A percentile compares a stretch with the other conserved stretches of the same genome.
Conservation (phyloP, 352 stramenopile genomes). For the Phytophthora crassamura region DNA sequence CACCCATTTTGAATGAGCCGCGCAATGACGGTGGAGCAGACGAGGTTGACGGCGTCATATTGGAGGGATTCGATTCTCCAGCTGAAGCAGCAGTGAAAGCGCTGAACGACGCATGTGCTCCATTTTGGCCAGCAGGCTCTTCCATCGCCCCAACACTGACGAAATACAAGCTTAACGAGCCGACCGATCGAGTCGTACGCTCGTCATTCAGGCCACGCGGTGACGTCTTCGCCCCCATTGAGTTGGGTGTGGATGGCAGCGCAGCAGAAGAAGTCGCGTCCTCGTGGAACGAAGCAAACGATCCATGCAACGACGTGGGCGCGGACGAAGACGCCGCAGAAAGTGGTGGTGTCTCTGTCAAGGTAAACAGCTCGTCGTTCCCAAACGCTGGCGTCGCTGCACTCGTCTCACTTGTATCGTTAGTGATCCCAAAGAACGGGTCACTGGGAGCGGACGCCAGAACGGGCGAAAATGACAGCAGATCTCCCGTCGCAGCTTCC, state of each 20-base stretch:
- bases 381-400: conserved; percentile 22
- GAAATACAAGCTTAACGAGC: conserved; percentile 38
- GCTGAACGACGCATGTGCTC: conserved; percentile 13
- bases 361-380: conserved; percentile 42
- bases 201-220: conserved; percentile 23
- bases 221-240: conserved; percentile 4
- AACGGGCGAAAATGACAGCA: conserved; percentile 75
- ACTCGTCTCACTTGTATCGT: conserved; percentile 22
- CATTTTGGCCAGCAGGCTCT: conserved; percentile 3
- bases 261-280: conserved; percentile 11
- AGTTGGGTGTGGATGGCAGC: background rate
- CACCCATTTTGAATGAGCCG: conserved; percentile 38
- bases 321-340: conserved; percentile 32
- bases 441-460: conserved; percentile 23
- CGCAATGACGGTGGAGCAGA: conserved; percentile 40
- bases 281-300: conserved; percentile 40
- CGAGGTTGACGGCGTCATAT: conserved; percentile 16
- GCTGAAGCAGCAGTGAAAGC: conserved; percentile 25
- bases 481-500: conserved; percentile 35
- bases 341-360: conserved; percentile 17
- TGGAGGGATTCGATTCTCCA: background rate
- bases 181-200: conserved; percentile 33
- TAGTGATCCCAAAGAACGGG: conserved; percentile 46
- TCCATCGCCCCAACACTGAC: conserved; percentile 28
- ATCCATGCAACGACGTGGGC: conserved; percentile 39